Conservation (phyloP, 352 stramenopile genomes). For the Ophiocytium majus region DNA sequence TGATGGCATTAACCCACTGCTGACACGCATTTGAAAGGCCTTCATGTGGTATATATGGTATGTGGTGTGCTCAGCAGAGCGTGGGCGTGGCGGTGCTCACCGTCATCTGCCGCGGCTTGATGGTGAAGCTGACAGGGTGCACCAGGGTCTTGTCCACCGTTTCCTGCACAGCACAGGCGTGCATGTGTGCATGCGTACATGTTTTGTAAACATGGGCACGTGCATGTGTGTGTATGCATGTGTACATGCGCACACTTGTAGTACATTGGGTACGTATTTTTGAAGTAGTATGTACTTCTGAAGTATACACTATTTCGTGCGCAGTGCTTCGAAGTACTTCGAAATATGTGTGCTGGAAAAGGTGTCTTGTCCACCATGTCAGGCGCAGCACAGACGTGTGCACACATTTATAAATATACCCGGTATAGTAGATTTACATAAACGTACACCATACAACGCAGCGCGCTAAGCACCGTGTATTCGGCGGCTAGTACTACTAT, state of each 20-base stretch:
- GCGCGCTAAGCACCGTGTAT: no score
- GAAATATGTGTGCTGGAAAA: no score
- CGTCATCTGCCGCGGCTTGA: slow-evolving; percentile 48
- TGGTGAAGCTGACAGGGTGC: slow-evolving; percentile 39
- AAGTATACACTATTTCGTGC: neutral
- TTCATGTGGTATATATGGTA: neutral
- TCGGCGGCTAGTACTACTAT: no score
- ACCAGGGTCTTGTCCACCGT: slow-evolving; percentile 38
- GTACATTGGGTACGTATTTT: neutral
- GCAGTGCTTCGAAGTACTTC: neutral
- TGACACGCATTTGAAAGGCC: no score
- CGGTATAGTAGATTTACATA: neutral
- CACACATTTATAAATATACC: no score
- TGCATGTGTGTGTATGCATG: neutral
- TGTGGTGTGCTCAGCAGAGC: neutral
- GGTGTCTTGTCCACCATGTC: no score
- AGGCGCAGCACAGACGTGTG: no score
- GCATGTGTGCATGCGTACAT: neutral
- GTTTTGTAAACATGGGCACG: neutral
- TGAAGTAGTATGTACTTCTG: no score
- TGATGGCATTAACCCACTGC: neutral
- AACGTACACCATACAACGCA: no score
- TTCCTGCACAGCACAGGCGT: slow-evolving; percentile 19
- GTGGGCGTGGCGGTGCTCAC: neutral
- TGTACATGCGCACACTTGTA: neutral